Base-by-base conservation (phyloP, 2,329 filamentous ascomycete genomes). In the Lecanicillium sp. region DNA sequence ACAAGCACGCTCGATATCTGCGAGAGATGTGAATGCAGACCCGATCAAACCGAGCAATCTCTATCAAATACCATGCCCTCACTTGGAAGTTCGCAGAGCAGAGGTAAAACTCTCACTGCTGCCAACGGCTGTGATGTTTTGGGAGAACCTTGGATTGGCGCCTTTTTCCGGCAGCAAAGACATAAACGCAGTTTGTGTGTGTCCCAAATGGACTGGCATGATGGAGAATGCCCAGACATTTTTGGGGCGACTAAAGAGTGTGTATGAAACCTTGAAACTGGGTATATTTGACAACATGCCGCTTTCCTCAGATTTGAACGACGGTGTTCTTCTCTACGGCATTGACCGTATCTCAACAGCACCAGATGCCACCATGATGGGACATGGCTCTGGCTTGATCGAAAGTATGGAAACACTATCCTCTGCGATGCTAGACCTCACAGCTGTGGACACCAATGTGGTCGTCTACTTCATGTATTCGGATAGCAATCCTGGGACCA, bases 391-490 rank as follows among this genome's bases (percentile, higher is more conserved):
- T n/a, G 66, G 69, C 2, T 60, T 76, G 17, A 63, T 69, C 4
- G 75, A 72, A 43, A 72, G 72, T 29, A 71, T 77, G 61, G 69
- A 72, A 35, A 68, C 66, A 32, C 61, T 81, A 36, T 71, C 70
- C 43, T 67, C 70, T 50, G 68, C 70, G 14, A 60, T 81, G 15
- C 65, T 68, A 2, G 67, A 67, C 11, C 62, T 69, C 37, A 60
- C 66, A 2, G 62, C 63, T 2, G 65, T 70, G 23, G 68, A 73
- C 35, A 75, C 74, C 50, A 88, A 84, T 55, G 77, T 89, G 50
- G 85, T 93, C 14, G 72, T 93, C 14, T 91, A 87, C 60, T 82
- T 90, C 57, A 69, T 90, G 30, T 87, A 90, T 62, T 79, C 81
- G 1, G 81, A 85, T 3, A 72, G 78, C 14, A 74, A 77, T 38